Percentiles rank a stretch among this genome's conserved stretches.
phyloP scores from a whole-genome alignment of 192 early-diverging fungal species.

The Paraglomus brasilianum region DNA sequence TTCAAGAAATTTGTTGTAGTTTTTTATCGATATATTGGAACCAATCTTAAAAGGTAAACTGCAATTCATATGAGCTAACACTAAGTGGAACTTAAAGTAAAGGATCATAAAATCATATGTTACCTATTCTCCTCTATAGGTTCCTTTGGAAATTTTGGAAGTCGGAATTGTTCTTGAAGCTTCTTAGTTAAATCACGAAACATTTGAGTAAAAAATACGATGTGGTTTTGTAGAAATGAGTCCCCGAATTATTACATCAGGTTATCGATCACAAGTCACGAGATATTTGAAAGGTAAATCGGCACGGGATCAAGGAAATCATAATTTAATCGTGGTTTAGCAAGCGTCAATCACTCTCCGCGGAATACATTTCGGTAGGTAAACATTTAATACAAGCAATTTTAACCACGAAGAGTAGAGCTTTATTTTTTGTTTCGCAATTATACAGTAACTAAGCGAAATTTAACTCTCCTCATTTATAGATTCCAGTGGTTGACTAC shows the following conservation, averaged over 20 bases:
- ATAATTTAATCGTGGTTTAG: too few species aligned
- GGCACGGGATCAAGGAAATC: conserved; percentile 8
- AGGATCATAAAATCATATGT: conserved; percentile 22
- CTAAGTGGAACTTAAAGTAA: conserved; percentile 25
- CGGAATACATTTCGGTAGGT: conserved; percentile 25
- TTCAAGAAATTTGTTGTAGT: conserved; percentile 27
- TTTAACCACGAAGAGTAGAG: conserved; percentile 23
- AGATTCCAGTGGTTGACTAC: conserved; percentile 27
- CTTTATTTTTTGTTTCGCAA: conserved; percentile 22
- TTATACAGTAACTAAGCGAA: conserved; percentile 1
- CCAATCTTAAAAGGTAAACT: conserved; percentile 30
- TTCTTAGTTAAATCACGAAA: conserved; percentile 23
- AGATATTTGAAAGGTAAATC: conserved; percentile 26
- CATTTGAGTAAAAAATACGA: conserved; percentile 25
- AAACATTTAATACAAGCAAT: conserved; percentile 23
- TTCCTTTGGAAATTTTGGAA: conserved; percentile 25
- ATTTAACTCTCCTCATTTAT: conserved; percentile 25
- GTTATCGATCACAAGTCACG: conserved; percentile 18
- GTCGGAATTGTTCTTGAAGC: conserved; percentile 23
- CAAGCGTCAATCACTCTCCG: not conserved
- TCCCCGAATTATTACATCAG: not conserved
- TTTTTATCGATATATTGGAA: conserved; percentile 18
- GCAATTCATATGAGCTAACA: conserved; percentile 25
- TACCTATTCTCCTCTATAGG: conserved; percentile 13
- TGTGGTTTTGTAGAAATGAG: conserved; percentile 18